Evolutionary conservation across 345 rosid genomes (phyloP).

Genomic region (Hibiscus trionum): DNA sequence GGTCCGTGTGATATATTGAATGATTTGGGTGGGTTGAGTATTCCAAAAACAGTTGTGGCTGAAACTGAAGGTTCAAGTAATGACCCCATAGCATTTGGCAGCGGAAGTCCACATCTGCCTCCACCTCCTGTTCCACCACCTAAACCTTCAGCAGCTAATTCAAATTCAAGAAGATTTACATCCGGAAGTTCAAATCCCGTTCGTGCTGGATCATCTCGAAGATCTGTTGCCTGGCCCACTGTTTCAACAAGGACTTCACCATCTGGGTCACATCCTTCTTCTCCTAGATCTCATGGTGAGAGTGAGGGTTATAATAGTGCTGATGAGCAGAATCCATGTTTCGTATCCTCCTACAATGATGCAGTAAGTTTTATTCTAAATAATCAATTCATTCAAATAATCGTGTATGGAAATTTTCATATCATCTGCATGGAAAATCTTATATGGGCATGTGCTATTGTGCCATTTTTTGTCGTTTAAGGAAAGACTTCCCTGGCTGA

Average conservation of each 20-base stretch:
- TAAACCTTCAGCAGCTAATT: conserved; percentile 37
- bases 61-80: conserved; percentile 50
- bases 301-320: conserved; percentile 96
- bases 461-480: no score
- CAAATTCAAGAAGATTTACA: conserved; percentile 41
- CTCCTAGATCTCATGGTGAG: conserved; percentile 91
- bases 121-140: conserved; percentile 93
- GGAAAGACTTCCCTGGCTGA: background rate
- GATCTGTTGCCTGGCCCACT: conserved; percentile 68
- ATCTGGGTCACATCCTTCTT: conserved; percentile 83
- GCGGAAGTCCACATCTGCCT: conserved; percentile 54
- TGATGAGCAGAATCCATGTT: conserved; percentile 84
- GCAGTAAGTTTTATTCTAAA: conserved; percentile 36
- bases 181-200: conserved; percentile 46
- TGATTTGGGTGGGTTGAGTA: conserved; percentile 34
- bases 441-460: no score
- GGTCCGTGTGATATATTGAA: conserved; percentile 25
- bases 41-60: conserved; percentile 30
- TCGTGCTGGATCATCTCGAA: conserved; percentile 56
- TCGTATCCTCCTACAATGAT: conserved; percentile 62
- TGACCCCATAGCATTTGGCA: conserved; percentile 27
- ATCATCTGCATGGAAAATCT: background rate
- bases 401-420: background rate
- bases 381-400: background rate
- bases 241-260: conserved; percentile 75